A percentile compares a stretch with the other conserved stretches of the same genome.
phyloP scores from a whole-genome alignment of 352 stramenopile genomes.

The Phytophthora rubi region DNA sequence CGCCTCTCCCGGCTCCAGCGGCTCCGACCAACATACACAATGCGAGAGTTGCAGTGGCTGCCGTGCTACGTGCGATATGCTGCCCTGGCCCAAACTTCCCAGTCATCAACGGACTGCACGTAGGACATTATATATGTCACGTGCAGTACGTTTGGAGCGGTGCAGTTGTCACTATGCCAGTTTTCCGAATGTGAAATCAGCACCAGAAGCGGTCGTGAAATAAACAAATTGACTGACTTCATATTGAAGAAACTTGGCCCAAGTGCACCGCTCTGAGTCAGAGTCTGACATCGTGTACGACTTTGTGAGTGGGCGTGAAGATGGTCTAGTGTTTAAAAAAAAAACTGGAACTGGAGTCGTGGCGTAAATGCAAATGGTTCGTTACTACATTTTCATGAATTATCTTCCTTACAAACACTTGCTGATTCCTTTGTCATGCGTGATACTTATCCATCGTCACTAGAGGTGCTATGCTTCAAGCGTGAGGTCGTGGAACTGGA shows the following conservation, averaged over 20 bases:
- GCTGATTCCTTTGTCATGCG: constrained; percentile 3
- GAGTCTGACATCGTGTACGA: no score
- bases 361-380: background rate
- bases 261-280: no score
- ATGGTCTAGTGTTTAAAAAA: background rate
- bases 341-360: background rate
- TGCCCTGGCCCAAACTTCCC: background rate
- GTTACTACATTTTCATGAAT: constrained; percentile 11
- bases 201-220: no score
- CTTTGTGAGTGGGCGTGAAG: constrained; percentile 6
- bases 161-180: background rate
- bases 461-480: constrained; percentile 15
- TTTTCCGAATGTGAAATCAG: background rate
- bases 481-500: constrained; percentile 46
- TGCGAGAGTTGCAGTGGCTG: background rate
- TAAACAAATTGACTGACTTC: no score
- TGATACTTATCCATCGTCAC: background rate
- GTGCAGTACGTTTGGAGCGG: background rate
- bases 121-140: background rate
- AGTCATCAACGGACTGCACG: background rate
- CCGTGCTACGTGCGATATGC: background rate
- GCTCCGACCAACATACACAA: background rate
- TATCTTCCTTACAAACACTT: constrained; percentile 15
- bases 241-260: no score
- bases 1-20: background rate